These are phyloP conservation scores for Sugiyamaella sp. DNA, from an alignment of 1,139 yeast species.

Conservation along the genomic window DNA sequence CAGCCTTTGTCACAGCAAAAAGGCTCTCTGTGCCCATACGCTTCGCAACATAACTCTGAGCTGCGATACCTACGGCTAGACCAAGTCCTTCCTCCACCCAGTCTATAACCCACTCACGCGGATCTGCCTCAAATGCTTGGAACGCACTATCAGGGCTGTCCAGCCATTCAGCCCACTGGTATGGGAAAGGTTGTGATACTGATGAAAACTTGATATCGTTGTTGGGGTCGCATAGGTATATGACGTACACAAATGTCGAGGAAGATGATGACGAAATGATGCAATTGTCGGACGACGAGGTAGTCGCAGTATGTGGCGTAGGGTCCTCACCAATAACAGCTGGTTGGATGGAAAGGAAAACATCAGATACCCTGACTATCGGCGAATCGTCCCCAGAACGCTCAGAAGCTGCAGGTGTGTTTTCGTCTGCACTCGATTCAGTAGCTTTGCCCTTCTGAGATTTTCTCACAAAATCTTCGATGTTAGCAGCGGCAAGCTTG, in stretches of 20 bases:
- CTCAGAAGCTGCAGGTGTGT: constrained; percentile 3
- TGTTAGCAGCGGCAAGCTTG: constrained; percentile 82
- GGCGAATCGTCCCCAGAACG: constrained; percentile 21
- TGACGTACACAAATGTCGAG: constrained; percentile 63
- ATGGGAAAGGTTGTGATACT: constrained; percentile 87
- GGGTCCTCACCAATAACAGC: constrained; percentile 43
- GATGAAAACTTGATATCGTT: constrained; percentile 74
- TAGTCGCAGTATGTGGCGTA: constrained; percentile 26
- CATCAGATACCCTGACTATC: constrained; percentile 55
- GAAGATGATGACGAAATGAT: constrained; percentile 35
- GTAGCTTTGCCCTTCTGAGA: constrained; percentile 39
- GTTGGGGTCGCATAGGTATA: constrained; percentile 74
- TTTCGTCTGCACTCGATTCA: constrained; percentile 9
- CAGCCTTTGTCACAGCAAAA: constrained; percentile 20
- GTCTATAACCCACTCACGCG: constrained; percentile 92
- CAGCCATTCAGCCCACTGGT: constrained; percentile 87
- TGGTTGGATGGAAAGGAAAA: constrained; percentile 83
- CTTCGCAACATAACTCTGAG: constrained; percentile 86
- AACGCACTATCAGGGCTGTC: constrained; percentile 44
- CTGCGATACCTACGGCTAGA: constrained; percentile 78
- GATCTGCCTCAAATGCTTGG: constrained; percentile 63
- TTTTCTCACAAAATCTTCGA: constrained; percentile 60
- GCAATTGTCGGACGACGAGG: constrained; percentile 29
- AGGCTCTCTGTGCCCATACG: constrained; percentile 68
- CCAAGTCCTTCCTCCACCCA: constrained; percentile 88